phyloP scores from a whole-genome alignment of 768 basidiomycete genomes.

The Lactarius psammicola region DNA sequence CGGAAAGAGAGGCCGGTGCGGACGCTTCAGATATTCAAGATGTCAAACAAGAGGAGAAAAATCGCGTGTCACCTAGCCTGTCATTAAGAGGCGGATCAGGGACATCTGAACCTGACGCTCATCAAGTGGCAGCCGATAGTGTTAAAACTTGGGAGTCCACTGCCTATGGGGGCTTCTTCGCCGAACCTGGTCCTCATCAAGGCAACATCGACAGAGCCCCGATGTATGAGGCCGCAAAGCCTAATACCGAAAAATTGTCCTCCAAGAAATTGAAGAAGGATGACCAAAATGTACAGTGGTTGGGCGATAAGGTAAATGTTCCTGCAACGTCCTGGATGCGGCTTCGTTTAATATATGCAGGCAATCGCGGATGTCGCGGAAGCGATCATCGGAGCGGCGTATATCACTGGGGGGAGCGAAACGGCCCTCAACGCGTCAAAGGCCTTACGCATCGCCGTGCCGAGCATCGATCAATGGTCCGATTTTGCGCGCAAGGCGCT shows the following conservation, averaged over 20 bases:
- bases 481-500: conserved; percentile 58
- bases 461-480: conserved; percentile 62
- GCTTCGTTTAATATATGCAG: conserved; percentile 39
- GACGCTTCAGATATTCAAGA: background rate
- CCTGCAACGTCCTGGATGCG: conserved; percentile 9
- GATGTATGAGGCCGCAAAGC: conserved; percentile 6
- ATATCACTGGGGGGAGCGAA: conserved; percentile 68
- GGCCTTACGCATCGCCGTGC: conserved; percentile 62
- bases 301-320: conserved; percentile 73
- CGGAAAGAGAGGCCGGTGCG: background rate
- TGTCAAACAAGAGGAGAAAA: conserved; percentile 5
- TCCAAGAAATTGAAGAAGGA: conserved; percentile 31
- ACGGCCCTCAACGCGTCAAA: conserved; percentile 62
- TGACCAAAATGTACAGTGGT: conserved; percentile 48
- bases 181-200: background rate
- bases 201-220: background rate
- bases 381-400: conserved; percentile 82
- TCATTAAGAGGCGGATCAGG: background rate
- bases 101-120: background rate
- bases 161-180: background rate
- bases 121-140: background rate
- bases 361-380: conserved; percentile 82
- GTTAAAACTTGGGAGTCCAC: background rate
- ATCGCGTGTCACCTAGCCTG: background rate
- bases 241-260: background rate